Base-by-base conservation (phyloP, 2,329 filamentous ascomycete genomes). In the Beauveria medogensis region DNA sequence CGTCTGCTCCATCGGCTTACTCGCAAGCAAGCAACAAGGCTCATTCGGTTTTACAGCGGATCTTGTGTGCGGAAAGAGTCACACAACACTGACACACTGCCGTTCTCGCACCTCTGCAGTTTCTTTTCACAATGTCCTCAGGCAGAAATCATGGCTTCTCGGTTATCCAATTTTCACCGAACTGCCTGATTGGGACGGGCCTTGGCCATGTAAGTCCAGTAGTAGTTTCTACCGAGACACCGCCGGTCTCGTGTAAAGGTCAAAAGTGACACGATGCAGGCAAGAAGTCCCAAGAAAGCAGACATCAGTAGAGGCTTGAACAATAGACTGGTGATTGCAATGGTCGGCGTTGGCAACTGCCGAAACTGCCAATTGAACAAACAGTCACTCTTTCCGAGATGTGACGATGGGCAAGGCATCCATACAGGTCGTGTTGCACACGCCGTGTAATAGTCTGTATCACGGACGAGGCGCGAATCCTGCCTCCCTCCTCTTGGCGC, bases 401-500 rank as follows among this genome's bases (percentile, higher is more conserved):
- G 54, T 52, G 26, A 40, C 37, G 22, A 22, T 14, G 37, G 57
- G 12, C 57, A 53, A 59, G 48, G 57, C 57, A 59, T 37, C 48
- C 57, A 47, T 59, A 59, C 48, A 46, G 6, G 48, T 54, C 57
- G 57, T 41, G 57, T 54, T 14, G 30, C 57, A 47, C 57, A 34
- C 10, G 40, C 47, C n/a, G 48, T 46, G 14, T 37, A 24, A 24
- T 24, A 24, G 18, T 10, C 14, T 43, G 41, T 43, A 43, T 43
- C 41, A 43, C 41, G 18, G n/a, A 43, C 41, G n/a, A 43, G 41
- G n/a, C 41, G 41, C 41, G 41, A 43, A 43, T 43, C 41, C 18
- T 20, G 18, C 41, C 7, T 43, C 18, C 7, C 7, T 43, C 18
- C 7, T 37, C 34, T 37, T 37, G 34, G 34, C 34, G 34, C 14